These are phyloP conservation scores for Hypoxylon sp. DNA, from an alignment of 2,329 filamentous ascomycete species.

Conservation along the genomic window DNA sequence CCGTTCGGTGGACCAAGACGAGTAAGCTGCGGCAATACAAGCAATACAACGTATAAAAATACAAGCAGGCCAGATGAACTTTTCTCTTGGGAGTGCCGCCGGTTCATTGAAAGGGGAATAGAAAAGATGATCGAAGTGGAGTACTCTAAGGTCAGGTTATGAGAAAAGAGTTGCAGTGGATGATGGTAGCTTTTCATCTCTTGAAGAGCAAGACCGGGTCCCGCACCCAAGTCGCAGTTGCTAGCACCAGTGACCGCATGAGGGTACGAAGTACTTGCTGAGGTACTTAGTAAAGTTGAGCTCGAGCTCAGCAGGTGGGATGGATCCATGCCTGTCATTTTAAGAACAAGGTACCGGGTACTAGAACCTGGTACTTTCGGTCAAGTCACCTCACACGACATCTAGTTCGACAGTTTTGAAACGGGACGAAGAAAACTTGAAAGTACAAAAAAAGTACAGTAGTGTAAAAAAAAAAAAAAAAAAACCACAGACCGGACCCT, in stretches of 20 bases:
- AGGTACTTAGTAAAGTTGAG: conserved; percentile 13
- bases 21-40: conserved; percentile 32
- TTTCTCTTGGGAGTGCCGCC: conserved; percentile 4
- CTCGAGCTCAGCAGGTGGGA: conserved; percentile 29
- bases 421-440: conserved; percentile 27
- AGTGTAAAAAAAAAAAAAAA: neutral
- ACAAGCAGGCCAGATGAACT: conserved; percentile 7
- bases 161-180: conserved; percentile 27
- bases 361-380: conserved; percentile 30
- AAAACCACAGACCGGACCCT: conserved; percentile 23
- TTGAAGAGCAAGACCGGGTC: conserved; percentile 17
- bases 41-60: conserved; percentile 19
- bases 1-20: conserved; percentile 23
- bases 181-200: conserved; percentile 30
- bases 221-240: conserved; percentile 24
- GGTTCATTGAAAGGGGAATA: conserved; percentile 9
- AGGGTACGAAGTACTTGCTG: conserved; percentile 28
- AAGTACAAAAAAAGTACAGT: conserved; percentile 17
- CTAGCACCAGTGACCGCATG: conserved; percentile 7
- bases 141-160: conserved; percentile 11
- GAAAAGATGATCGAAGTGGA: conserved; percentile 35
- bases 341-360: conserved; percentile 31
- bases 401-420: conserved; percentile 29
- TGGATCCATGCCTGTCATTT: conserved; percentile 33
- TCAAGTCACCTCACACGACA: conserved; percentile 28